A percentile compares a stretch with the other conserved stretches of the same genome.
These are phyloP conservation scores for Coelastrella sp. DNA, from an alignment of 139 green algal species.

Conservation along the genomic window DNA sequence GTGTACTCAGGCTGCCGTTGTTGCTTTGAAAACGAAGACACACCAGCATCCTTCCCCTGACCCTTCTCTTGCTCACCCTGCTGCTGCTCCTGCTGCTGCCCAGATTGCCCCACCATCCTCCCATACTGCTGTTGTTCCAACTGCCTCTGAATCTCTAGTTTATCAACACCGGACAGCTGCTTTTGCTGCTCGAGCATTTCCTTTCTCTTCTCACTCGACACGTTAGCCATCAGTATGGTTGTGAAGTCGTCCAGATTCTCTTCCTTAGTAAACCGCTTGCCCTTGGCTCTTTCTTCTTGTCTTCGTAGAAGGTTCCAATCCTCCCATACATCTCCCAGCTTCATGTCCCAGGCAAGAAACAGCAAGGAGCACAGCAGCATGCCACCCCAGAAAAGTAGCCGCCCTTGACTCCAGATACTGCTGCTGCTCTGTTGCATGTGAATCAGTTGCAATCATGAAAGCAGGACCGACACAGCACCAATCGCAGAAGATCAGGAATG, in stretches of 20 bases:
- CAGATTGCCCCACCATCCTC: neutral
- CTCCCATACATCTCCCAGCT: slow-evolving; percentile 41
- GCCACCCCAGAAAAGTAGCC: slow-evolving; percentile 9
- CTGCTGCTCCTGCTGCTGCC: slow-evolving; percentile 11
- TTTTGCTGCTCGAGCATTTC: neutral
- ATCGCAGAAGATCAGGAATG: too few relatives aligned
- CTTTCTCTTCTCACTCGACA: neutral
- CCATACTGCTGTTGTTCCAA: neutral
- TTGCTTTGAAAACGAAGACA: too few relatives aligned
- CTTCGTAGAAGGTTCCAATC: slow-evolving; percentile 25
- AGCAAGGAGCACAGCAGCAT: slow-evolving; percentile 28
- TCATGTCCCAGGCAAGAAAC: slow-evolving; percentile 20
- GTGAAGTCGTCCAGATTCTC: slow-evolving; percentile 43
- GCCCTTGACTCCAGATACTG: slow-evolving; percentile 4
- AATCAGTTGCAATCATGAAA: too few relatives aligned
- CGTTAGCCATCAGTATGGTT: neutral
- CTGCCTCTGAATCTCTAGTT: neutral
- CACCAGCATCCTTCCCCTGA: too few relatives aligned
- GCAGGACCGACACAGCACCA: too few relatives aligned
- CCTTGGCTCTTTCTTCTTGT: neutral
- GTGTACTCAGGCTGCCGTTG: slow-evolving; percentile 13
- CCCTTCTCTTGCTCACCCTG: slow-evolving; percentile 1
- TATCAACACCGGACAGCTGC: neutral
- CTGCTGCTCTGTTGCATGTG: neutral
- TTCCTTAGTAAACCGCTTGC: slow-evolving; percentile 28